Conservation (phyloP, 225 moss, liverwort and hornwort species). For the Rhytidiadelphus loreus region DNA sequence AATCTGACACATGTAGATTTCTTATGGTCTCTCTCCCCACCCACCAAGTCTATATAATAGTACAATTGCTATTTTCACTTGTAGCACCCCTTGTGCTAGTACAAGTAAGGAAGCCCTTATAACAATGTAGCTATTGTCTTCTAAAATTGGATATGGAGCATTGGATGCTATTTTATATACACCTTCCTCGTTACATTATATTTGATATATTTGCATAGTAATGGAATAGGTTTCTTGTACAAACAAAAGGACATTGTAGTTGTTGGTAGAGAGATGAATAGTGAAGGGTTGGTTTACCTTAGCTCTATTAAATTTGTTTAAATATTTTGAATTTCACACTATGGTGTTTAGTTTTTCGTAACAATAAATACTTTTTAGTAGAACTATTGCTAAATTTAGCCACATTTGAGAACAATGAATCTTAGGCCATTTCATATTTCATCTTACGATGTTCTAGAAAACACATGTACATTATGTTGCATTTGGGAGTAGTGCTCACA, state of each 20-base stretch:
- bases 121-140: rapidly evolving
- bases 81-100: too few relatives aligned
- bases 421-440: rapidly evolving
- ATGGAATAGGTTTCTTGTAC: background rate
- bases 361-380: background rate
- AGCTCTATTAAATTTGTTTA: background rate
- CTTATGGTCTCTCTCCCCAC: too few relatives aligned
- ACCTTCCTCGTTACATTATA: background rate
- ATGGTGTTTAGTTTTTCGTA: rapidly evolving
- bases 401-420: background rate
- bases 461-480: rapidly evolving
- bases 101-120: too few relatives aligned
- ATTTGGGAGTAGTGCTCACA: background rate
- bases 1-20: too few relatives aligned
- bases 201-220: background rate
- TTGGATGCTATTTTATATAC: background rate
- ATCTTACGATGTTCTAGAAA: too few relatives aligned
- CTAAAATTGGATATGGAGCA: background rate
- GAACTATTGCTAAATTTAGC: background rate
- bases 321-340: background rate
- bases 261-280: background rate
- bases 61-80: too few relatives aligned
- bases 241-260: background rate
- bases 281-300: background rate
- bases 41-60: too few relatives aligned